Conservation (phyloP, 306 rosid species). For the Rosa rugosa region DNA sequence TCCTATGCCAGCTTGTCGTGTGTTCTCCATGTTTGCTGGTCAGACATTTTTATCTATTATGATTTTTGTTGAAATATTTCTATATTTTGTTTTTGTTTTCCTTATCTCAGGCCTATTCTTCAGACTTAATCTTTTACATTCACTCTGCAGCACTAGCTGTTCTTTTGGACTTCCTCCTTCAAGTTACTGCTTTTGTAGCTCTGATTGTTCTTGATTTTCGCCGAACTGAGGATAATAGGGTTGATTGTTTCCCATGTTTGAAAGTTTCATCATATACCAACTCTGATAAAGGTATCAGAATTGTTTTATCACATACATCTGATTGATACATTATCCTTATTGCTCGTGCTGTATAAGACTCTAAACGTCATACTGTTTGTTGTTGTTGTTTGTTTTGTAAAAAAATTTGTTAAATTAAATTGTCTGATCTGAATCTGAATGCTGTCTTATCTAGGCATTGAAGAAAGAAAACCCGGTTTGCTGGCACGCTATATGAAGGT, state of each 20-base stretch:
- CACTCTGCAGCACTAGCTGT: constrained; percentile 86
- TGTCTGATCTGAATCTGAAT: background rate
- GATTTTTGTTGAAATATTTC: constrained; percentile 19
- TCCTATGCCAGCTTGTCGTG: constrained; percentile 99
- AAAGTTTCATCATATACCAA: constrained; percentile 54
- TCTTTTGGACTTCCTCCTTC: constrained; percentile 92
- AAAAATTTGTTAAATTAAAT: background rate
- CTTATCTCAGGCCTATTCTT: constrained; percentile 18
- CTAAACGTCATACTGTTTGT: background rate
- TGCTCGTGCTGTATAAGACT: background rate
- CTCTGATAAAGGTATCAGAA: constrained; percentile 64
- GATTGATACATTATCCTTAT: constrained; percentile 14
- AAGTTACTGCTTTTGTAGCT: constrained; percentile 96
- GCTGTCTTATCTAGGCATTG: constrained; percentile 50
- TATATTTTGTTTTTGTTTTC: constrained; percentile 22
- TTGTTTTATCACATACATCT: constrained; percentile 10
- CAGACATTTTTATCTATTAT: constrained; percentile 10
- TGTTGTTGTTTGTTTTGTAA: background rate
- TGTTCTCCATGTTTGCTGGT: constrained; percentile 99
- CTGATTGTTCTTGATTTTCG: constrained; percentile 78
- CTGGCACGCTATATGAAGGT: constrained; percentile 94
- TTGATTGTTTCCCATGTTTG: constrained; percentile 93
- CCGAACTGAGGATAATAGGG: constrained; percentile 82
- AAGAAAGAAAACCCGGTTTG: constrained; percentile 65
- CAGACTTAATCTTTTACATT: constrained; percentile 33